Percentiles rank a stretch among this genome's conserved stretches.
These are phyloP conservation scores for Macadamia tetraphylla DNA, from an alignment of 164 flowering plant genomes.

Conservation along the genomic window DNA sequence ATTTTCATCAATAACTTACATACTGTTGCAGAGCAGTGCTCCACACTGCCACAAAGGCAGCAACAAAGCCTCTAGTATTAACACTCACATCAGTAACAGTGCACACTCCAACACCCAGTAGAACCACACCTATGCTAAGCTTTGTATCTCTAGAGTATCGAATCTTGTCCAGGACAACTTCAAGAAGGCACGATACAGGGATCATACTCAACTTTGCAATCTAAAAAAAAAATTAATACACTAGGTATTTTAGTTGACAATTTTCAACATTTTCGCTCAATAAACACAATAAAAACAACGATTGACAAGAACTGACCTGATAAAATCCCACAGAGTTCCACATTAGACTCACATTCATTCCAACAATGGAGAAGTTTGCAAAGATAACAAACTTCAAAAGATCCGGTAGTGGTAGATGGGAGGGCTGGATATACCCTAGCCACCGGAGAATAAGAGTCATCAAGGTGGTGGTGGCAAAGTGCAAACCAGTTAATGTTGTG, in stretches of 20 bases:
- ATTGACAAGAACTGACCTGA: conserved; percentile 45
- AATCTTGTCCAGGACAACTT: conserved; percentile 64
- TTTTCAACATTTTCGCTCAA: neutral
- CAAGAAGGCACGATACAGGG: conserved; percentile 74
- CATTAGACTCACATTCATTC: conserved; percentile 93
- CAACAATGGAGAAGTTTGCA: conserved; percentile 89
- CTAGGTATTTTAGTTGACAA: neutral
- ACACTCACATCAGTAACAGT: conserved; percentile 92
- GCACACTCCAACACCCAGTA: conserved; percentile 87
- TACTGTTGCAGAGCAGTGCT: conserved; percentile 84
- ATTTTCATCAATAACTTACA: conserved; percentile 45
- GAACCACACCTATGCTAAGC: conserved; percentile 70
- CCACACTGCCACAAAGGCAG: conserved; percentile 87
- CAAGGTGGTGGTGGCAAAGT: conserved; percentile 78
- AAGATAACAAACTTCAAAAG: conserved; percentile 70
- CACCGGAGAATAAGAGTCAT: conserved; percentile 62
- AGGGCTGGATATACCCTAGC: conserved; percentile 75
- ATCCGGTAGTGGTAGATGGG: conserved; percentile 66
- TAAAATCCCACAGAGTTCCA: conserved; percentile 93
- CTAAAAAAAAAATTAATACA: conserved; percentile 29
- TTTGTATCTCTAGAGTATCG: conserved; percentile 85
- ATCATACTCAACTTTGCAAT: conserved; percentile 95
- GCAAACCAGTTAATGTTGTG: conserved; percentile 89
- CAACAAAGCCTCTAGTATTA: conserved; percentile 67
- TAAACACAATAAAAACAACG: neutral